Percentiles rank a stretch among this genome's conserved stretches.
Conservation (phyloP, 352 stramenopile species). For the Globisporangium nodosum region DNA sequence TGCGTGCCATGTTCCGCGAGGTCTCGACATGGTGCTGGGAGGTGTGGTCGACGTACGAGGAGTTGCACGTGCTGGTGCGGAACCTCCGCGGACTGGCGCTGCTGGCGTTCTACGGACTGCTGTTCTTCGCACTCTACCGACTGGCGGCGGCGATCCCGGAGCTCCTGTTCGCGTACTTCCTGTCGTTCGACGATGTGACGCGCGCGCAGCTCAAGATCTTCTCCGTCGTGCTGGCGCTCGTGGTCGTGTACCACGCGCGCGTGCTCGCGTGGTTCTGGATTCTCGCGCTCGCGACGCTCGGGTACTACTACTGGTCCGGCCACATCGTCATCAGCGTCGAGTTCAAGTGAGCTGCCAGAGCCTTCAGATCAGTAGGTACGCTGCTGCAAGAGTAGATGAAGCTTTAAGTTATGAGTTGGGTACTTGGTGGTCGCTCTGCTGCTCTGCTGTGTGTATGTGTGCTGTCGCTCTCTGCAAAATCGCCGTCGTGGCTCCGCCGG, state of each 20-base stretch:
- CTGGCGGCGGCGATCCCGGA: constrained; percentile 19
- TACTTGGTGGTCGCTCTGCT: not conserved
- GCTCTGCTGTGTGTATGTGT: not conserved
- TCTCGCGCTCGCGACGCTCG: constrained; percentile 8
- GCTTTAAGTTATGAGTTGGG: not conserved
- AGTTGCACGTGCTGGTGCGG: constrained; percentile 23
- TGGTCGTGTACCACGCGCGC: constrained; percentile 27
- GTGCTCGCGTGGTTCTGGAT: constrained; percentile 40
- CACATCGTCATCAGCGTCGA: constrained; percentile 26
- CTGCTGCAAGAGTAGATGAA: not conserved
- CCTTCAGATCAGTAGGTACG: too few relatives aligned
- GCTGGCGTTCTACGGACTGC: constrained; percentile 14
- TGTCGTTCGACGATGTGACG: constrained; percentile 34
- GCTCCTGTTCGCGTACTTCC: constrained; percentile 19
- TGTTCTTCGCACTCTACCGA: constrained; percentile 29
- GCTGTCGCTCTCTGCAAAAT: not conserved
- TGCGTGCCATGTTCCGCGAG: not conserved
- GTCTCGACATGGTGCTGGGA: constrained; percentile 2
- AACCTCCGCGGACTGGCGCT: constrained; percentile 20
- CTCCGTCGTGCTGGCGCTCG: constrained; percentile 12
- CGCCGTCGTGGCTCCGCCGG: not conserved
- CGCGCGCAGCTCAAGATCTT: constrained; percentile 39
- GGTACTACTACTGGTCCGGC: constrained; percentile 52
- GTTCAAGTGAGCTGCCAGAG: constrained; percentile 11
- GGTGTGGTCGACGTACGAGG: constrained; percentile 28